These are phyloP conservation scores for Streptanthus diversifolius DNA, from an alignment of 345 rosid species.

Conservation along the genomic window DNA sequence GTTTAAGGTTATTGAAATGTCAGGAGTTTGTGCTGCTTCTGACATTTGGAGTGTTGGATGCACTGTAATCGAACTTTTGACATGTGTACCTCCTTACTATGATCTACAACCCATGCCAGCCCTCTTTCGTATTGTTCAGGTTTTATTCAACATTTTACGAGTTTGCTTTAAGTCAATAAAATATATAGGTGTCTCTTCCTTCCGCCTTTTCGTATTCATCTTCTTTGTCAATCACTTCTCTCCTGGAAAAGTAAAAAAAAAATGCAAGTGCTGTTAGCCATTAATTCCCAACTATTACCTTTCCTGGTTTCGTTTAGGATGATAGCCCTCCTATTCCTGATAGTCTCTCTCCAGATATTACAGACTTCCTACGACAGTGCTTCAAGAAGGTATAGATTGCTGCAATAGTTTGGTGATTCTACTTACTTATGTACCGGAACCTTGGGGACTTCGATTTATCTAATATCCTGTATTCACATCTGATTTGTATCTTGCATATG, in stretches of 20 bases:
- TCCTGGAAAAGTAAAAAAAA: background rate
- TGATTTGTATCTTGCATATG: conserved; percentile 29
- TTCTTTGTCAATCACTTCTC: conserved; percentile 5
- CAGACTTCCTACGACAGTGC: conserved; percentile 87
- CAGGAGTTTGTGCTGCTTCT: conserved; percentile 98
- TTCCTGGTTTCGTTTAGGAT: conserved; percentile 49
- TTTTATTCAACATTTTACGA: conserved; percentile 26
- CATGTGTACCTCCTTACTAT: conserved; percentile 97
- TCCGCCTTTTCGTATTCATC: background rate
- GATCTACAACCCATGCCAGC: conserved; percentile 99
- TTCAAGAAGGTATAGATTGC: conserved; percentile 79
- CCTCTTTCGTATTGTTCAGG: conserved; percentile 98
- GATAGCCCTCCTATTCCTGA: conserved; percentile 96
- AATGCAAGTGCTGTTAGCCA: background rate
- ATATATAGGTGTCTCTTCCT: background rate
- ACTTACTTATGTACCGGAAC: background rate
- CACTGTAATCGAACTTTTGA: conserved; percentile 94
- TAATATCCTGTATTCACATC: background rate
- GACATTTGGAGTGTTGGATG: conserved; percentile 99
- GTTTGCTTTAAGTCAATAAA: conserved; percentile 2
- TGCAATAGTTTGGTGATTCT: conserved; percentile 3
- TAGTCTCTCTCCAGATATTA: conserved; percentile 88
- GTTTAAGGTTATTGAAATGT: conserved; percentile 91
- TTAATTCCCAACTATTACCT: background rate
- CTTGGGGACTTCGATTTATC: background rate